Evolutionary conservation across 202 grass and related monocot species (phyloP), one percentile per base, ranked within the genome.

Genomic region (Bolboschoenoplectus hybrid): DNA sequence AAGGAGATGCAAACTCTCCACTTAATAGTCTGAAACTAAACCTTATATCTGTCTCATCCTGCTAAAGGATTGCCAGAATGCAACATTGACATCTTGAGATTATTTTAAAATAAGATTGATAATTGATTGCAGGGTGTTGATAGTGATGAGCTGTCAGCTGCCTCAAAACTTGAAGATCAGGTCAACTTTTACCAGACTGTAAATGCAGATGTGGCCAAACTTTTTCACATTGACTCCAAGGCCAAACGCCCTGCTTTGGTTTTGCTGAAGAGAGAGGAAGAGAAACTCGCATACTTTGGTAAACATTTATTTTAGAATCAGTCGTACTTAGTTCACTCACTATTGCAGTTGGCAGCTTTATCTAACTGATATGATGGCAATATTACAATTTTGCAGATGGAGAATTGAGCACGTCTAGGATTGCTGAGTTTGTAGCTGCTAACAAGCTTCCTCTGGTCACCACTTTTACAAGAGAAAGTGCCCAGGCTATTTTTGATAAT

Each of bases 371-470:
- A 17, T 17, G 35, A 84, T 9, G 8, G 73, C 73, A 56, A 65
- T 82, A 73, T 53, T 7, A 55, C 13, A 52, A 36, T 73, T 83
- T 9, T 91, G 86, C 85, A 99, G 97, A 96, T 87, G 93, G 97
- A 9, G 73, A 94, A 60, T 96, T 94, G 86, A 94, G 77, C 80
- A 93, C 90, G 50, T 92, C 93, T 47, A 85, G 46, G 7, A 87
- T 99, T 79, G 88, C 89, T 0, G 86, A 96, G 75, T 99, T 99
- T 84, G 92, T 99, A 9, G 93, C 87, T 62, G 89, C 90, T 17
- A 99, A 91, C 88, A 99, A 91, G 85, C 91, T 96, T 88, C 93
- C 97, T 67, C 84, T 96, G 80, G 91, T 99, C 39, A 94, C 83
- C 79, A 87, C 74, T 35, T 94, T 99, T 86, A 96, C 92, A 72